Percentiles rank a stretch among this genome's conserved stretches.
phyloP scores from a whole-genome alignment of 2,329 filamentous ascomycete genomes.

The Fusarium pilosicola region DNA sequence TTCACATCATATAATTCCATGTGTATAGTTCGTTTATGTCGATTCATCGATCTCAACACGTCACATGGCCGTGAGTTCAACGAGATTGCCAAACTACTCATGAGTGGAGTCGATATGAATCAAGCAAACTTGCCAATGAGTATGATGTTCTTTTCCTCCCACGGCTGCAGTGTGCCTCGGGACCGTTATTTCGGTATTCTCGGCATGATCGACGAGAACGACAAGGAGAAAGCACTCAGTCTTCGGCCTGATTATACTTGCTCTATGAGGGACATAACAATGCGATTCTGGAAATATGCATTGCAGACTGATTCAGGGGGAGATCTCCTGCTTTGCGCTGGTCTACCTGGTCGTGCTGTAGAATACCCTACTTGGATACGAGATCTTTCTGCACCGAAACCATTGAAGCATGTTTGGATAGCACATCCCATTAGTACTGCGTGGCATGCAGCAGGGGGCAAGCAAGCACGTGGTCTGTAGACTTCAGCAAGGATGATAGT shows the following conservation, averaged over 20 bases:
- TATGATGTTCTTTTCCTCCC: background rate
- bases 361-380: conserved; percentile 11
- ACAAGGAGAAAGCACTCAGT: background rate
- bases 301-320: background rate
- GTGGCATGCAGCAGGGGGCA: background rate
- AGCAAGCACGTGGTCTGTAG: background rate
- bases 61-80: background rate
- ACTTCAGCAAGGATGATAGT: background rate
- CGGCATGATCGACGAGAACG: background rate
- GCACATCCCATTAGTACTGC: background rate
- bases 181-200: conserved; percentile 19
- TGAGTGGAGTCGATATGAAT: background rate
- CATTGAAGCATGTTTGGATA: background rate
- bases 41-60: background rate
- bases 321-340: background rate
- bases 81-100: background rate
- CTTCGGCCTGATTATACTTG: background rate
- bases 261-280: background rate
- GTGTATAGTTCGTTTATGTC: background rate
- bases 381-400: background rate
- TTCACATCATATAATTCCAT: background rate
- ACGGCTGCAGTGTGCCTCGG: background rate
- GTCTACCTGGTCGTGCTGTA: background rate
- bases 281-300: conserved; percentile 7
- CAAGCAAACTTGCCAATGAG: background rate